A percentile compares a stretch with the other conserved stretches of the same genome.
These are phyloP conservation scores for Aspergillus niger DNA, from an alignment of 2,329 filamentous ascomycete species.

Conservation along the genomic window DNA sequence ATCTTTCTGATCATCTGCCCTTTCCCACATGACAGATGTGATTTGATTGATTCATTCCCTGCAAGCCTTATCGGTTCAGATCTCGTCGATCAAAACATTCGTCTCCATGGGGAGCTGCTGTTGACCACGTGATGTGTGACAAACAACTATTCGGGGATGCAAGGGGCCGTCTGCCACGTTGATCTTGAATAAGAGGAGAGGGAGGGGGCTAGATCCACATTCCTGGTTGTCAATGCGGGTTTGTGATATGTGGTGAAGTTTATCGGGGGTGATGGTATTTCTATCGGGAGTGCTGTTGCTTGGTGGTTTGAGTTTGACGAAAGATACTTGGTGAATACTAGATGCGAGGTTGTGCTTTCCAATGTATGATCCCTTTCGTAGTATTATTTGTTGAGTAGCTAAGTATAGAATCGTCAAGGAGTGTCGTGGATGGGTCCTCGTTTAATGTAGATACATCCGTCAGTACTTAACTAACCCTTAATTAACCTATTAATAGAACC, in stretches of 20 bases:
- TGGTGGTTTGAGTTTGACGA: too few relatives aligned
- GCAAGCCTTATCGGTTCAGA: neutral
- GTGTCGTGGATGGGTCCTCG: too few relatives aligned
- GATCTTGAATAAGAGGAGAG: neutral
- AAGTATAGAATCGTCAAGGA: too few relatives aligned
- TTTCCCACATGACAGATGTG: neutral
- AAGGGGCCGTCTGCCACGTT: neutral
- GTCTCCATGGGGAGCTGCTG: neutral
- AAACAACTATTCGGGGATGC: neutral
- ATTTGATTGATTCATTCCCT: neutral
- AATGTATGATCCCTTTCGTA: too few relatives aligned
- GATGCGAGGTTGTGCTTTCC: too few relatives aligned
- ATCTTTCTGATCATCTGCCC: neutral
- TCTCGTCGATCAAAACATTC: neutral
- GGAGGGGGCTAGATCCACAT: neutral
- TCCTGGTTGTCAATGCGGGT: neutral
- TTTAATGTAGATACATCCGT: too few relatives aligned
- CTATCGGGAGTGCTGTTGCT: too few relatives aligned
- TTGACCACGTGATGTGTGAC: neutral
- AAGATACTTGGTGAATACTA: too few relatives aligned
- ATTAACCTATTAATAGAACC: too few relatives aligned
- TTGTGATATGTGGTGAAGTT: neutral
- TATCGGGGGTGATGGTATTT: too few relatives aligned
- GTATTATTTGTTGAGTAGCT: too few relatives aligned
- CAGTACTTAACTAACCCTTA: too few relatives aligned